Evolutionary conservation across 352 stramenopile species (phyloP).

Genomic region (Phytophthora syringae): DNA sequence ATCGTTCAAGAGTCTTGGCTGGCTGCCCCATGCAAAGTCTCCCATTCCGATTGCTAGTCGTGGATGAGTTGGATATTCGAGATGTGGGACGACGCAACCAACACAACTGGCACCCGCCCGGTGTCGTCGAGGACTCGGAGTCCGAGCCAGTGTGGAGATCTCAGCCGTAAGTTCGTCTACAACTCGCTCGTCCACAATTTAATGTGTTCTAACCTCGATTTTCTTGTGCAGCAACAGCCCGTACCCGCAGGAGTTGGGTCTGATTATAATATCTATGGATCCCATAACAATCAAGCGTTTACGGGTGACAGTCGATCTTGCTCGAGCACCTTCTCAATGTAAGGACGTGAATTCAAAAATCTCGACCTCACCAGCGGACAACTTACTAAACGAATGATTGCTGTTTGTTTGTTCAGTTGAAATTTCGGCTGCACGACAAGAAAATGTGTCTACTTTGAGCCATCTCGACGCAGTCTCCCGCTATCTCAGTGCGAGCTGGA

Average conservation of each 20-base stretch:
- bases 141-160: conserved; percentile 25
- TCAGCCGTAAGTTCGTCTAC: conserved; percentile 17
- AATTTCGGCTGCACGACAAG: conserved; percentile 18
- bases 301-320: conserved; percentile 5
- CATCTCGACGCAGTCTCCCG: conserved; percentile 36
- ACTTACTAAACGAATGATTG: background rate
- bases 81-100: conserved; percentile 6
- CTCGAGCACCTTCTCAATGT: conserved; percentile 21
- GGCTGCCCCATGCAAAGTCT: conserved; percentile 31
- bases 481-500: conserved; percentile 42
- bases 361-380: background rate
- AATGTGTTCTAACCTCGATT: background rate
- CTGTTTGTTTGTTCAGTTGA: conserved; percentile 9
- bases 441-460: background rate
- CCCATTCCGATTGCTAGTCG: conserved; percentile 33
- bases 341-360: background rate
- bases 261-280: conserved; percentile 37
- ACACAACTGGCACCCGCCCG: conserved; percentile 12
- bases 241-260: conserved; percentile 37
- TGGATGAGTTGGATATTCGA: conserved; percentile 31
- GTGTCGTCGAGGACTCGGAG: conserved; percentile 16
- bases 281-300: conserved; percentile 18
- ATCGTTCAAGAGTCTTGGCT: too few species aligned
- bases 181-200: background rate
- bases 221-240: conserved; percentile 8